Conservation (phyloP, 2,329 filamentous ascomycete species). For the Pestalotiopsis sp. region DNA sequence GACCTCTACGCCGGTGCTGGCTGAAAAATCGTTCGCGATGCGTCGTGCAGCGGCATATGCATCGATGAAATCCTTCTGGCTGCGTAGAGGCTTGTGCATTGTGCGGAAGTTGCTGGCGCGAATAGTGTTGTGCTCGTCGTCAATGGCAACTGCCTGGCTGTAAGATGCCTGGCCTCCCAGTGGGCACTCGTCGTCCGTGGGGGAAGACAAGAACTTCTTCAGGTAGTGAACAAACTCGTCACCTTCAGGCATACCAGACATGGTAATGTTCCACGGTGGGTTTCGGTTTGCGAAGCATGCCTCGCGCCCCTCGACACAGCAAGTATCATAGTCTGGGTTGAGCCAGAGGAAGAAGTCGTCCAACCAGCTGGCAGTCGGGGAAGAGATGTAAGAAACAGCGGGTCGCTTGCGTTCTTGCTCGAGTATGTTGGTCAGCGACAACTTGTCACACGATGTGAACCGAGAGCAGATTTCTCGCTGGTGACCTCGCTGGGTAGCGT, state of each 20-base stretch:
- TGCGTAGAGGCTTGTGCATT: constrained; percentile 81
- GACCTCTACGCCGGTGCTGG: constrained; percentile 73
- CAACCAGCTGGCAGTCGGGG: constrained; percentile 91
- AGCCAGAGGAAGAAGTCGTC: constrained; percentile 97
- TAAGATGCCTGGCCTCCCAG: constrained; percentile 89
- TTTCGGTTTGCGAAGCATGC: constrained; percentile 78
- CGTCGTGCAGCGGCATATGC: constrained; percentile 88
- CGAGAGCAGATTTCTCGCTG: constrained; percentile 89
- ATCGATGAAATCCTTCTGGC: constrained; percentile 88
- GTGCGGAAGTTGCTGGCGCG: constrained; percentile 90
- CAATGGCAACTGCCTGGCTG: constrained; percentile 77
- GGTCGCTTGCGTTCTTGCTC: constrained; percentile 93
- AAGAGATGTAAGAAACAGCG: constrained; percentile 82
- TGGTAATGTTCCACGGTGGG: constrained; percentile 85
- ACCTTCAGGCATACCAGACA: constrained; percentile 89
- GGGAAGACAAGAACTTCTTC: constrained; percentile 76
- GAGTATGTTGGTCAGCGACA: constrained; percentile 84
- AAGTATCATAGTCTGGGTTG: constrained; percentile 71
- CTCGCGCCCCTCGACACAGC: constrained; percentile 69
- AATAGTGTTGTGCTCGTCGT: constrained; percentile 65
- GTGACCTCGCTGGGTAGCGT: constrained; percentile 71
- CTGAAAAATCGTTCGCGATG: constrained; percentile 75
- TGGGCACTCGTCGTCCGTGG: constrained; percentile 81
- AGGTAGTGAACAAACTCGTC: constrained; percentile 89
- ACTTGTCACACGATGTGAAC: constrained; percentile 83